A percentile compares a stretch with the other conserved stretches of the same genome.
phyloP scores from a whole-genome alignment of 345 rosid genomes.

The Zanthoxylum bungeanum region DNA sequence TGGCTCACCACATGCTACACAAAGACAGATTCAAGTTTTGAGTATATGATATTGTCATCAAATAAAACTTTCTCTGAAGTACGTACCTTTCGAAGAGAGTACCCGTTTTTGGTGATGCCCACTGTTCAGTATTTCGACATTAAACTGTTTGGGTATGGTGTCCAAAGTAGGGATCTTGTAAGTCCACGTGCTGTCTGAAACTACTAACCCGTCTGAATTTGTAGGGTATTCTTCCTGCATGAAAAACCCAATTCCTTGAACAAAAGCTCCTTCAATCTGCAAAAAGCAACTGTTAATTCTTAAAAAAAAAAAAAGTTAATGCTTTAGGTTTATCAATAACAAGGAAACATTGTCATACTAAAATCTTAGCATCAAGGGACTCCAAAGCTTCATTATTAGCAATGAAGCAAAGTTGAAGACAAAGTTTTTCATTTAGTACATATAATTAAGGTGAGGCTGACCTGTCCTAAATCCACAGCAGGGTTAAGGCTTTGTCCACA shows the following conservation, averaged over 20 bases:
- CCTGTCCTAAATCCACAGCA: slow-evolving; percentile 97
- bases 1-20: slow-evolving; percentile 90
- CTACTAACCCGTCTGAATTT: slow-evolving; percentile 69
- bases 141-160: slow-evolving; percentile 69
- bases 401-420: not conserved
- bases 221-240: slow-evolving; percentile 87
- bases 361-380: not conserved
- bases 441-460: slow-evolving; percentile 21
- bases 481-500: slow-evolving; percentile 97
- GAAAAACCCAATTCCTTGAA: slow-evolving; percentile 91
- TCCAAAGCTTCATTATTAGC: not conserved
- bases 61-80: not conserved
- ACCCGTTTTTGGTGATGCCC: slow-evolving; percentile 74
- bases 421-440: not conserved
- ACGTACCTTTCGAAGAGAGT: slow-evolving; percentile 90
- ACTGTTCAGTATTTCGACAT: slow-evolving; percentile 68
- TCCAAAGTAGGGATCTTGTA: slow-evolving; percentile 87
- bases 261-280: slow-evolving; percentile 96
- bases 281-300: not conserved
- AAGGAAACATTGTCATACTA: not conserved
- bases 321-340: not conserved
- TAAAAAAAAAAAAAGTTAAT: no score
- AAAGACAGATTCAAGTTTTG: not conserved
- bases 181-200: slow-evolving; percentile 82
- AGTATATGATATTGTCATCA: not conserved